phyloP scores from a whole-genome alignment of 1,284 basidiomycete species.

The Rhodotorula sp. region DNA sequence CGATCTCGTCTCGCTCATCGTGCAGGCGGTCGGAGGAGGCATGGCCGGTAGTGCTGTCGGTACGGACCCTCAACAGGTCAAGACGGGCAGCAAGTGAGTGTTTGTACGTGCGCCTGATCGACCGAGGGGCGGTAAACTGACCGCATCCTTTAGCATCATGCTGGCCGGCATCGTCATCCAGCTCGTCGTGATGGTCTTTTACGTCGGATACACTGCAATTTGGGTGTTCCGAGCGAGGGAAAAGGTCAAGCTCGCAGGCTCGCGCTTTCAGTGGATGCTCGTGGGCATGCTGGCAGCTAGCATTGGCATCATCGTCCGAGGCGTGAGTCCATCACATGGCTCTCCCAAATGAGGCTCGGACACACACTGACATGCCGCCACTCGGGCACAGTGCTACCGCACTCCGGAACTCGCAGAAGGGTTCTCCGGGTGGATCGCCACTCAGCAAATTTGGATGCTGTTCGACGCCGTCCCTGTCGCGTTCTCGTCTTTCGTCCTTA shows the following conservation, averaged over 20 bases:
- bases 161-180: slow-evolving; percentile 51
- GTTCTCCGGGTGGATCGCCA: slow-evolving; percentile 18
- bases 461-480: slow-evolving; percentile 23
- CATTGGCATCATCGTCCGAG: slow-evolving; percentile 20
- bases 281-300: slow-evolving; percentile 3
- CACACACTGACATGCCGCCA: too few species aligned
- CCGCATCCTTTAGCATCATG: slow-evolving; percentile 44
- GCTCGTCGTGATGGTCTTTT: slow-evolving; percentile 46
- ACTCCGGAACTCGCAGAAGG: slow-evolving; percentile 28
- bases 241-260: neutral
- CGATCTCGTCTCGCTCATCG: slow-evolving; percentile 50
- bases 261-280: slow-evolving; percentile 8
- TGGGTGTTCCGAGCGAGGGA: slow-evolving; percentile 2
- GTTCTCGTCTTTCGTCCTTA: slow-evolving; percentile 11
- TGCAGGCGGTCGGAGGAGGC: slow-evolving; percentile 52
- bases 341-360: too few species aligned
- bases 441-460: slow-evolving; percentile 14
- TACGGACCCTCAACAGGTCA: neutral
- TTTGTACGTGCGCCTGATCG: neutral
- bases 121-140: neutral
- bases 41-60: slow-evolving; percentile 39
- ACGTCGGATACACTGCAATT: slow-evolving; percentile 44
- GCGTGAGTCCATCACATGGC: slow-evolving; percentile 7
- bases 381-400: slow-evolving; percentile 11
- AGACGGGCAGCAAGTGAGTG: slow-evolving; percentile 17